These are phyloP conservation scores for Physcomitrium patens DNA, from an alignment of 225 moss, liverwort and hornwort genomes.

Conservation along the genomic window DNA sequence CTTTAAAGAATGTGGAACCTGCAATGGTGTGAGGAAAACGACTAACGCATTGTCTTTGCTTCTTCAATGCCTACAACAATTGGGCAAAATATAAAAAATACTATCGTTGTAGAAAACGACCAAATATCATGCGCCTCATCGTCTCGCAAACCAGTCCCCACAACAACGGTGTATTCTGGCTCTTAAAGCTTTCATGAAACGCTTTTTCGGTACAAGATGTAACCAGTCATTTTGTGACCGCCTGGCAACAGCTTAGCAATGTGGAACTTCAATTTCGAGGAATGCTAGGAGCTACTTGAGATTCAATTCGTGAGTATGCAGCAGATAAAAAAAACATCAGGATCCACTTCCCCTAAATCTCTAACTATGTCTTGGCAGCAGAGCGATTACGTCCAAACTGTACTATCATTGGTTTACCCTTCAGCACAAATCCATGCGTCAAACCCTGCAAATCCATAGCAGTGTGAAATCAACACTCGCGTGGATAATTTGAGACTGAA, in stretches of 20 bases:
- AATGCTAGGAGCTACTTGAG: neutral
- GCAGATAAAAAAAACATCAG: neutral
- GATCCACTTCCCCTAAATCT: neutral
- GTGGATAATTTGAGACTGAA: neutral
- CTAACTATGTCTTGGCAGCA: constrained; percentile 39
- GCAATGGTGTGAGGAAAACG: too few species aligned
- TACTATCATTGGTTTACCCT: constrained; percentile 83
- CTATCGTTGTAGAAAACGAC: too few species aligned
- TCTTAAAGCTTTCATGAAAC: neutral
- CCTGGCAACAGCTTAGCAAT: constrained; percentile 2
- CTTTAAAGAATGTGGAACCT: too few species aligned
- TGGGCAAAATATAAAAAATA: too few species aligned
- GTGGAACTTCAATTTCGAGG: neutral
- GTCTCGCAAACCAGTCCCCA: too few species aligned
- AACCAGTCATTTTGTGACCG: neutral
- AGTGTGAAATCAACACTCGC: constrained; percentile 3
- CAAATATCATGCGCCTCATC: too few species aligned
- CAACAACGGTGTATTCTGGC: neutral
- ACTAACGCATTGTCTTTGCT: too few species aligned
- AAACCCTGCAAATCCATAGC: constrained; percentile 49
- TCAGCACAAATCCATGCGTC: constrained; percentile 77
- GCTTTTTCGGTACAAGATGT: neutral
- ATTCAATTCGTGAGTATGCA: neutral
- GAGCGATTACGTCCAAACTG: constrained; percentile 79
- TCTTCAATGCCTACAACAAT: too few species aligned